phyloP scores from a whole-genome alignment of 2,329 filamentous ascomycete species.

The Aureobasidium melanogenum region DNA sequence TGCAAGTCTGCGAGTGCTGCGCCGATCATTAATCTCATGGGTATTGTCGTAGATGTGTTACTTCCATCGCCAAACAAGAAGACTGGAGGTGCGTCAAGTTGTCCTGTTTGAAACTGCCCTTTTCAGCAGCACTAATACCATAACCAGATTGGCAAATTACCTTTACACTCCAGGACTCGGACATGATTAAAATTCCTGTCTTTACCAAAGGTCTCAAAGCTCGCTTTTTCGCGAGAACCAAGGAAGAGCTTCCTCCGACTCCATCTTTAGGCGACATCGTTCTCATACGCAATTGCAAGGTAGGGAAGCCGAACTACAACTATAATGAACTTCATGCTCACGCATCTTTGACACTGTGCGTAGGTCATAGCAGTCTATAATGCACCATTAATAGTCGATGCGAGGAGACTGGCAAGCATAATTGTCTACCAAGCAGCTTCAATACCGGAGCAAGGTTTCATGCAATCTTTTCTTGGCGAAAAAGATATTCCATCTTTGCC shows the following conservation, averaged over 20 bases:
- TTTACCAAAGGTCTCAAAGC: conserved; percentile 38
- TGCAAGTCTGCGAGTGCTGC: conserved; percentile 1
- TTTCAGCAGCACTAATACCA: neutral
- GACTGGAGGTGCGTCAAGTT: conserved; percentile 38
- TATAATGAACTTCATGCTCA: neutral
- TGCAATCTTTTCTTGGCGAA: conserved; percentile 20
- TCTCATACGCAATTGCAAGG: conserved; percentile 41
- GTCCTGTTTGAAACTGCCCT: neutral
- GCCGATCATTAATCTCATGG: conserved; percentile 53
- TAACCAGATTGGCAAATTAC: conserved; percentile 21
- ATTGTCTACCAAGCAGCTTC: conserved; percentile 19
- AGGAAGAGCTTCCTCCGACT: conserved; percentile 29
- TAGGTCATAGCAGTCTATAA: neutral
- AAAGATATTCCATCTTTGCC: conserved; percentile 17
- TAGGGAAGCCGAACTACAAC: conserved; percentile 10
- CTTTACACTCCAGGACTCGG: conserved; percentile 31
- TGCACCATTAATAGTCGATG: neutral
- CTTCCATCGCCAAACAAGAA: conserved; percentile 44
- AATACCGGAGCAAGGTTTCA: conserved; percentile 22
- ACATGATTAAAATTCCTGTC: conserved; percentile 14
- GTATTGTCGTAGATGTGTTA: conserved; percentile 56
- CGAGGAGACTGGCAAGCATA: conserved; percentile 17
- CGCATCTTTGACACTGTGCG: neutral
- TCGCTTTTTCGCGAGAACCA: conserved; percentile 50
- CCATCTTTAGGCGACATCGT: conserved; percentile 52